Evolutionary conservation across 257 asterid species (phyloP).

Genomic region (Nyctanthes arbortristis): DNA sequence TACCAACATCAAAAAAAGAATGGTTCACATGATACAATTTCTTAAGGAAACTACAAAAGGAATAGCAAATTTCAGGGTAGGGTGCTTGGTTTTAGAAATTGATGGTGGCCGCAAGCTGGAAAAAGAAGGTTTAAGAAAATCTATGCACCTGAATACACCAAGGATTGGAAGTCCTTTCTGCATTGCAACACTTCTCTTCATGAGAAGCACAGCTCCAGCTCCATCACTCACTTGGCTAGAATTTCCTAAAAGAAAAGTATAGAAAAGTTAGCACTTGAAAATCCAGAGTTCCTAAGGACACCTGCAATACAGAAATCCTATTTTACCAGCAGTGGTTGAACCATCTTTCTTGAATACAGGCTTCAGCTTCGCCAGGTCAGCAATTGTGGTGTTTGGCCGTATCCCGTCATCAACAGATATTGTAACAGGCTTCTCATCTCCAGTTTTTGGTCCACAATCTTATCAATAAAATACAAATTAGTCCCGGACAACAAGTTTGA

Average conservation of each 20-base stretch:
- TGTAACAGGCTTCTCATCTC: constrained; percentile 86
- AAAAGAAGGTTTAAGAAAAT: background rate
- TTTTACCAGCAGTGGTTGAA: constrained; percentile 92
- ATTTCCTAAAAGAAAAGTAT: constrained; percentile 52
- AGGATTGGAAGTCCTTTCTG: constrained; percentile 94
- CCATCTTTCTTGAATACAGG: constrained; percentile 98
- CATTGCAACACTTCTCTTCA: constrained; percentile 89
- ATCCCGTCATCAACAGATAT: constrained; percentile 90
- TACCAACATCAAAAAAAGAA: background rate
- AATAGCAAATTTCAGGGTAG: background rate
- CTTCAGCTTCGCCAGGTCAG: constrained; percentile 74
- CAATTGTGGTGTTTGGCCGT: constrained; percentile 62
- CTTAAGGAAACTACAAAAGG: background rate
- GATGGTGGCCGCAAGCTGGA: background rate
- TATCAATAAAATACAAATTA: constrained; percentile 19
- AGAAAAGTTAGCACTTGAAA: constrained; percentile 16
- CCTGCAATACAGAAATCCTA: background rate
- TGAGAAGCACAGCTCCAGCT: constrained; percentile 97
- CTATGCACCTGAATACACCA: constrained; percentile 90
- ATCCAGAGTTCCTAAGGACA: constrained; percentile 8
- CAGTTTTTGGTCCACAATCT: constrained; percentile 95
- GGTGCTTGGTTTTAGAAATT: background rate
- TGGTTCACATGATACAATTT: background rate
- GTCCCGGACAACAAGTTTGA: background rate
- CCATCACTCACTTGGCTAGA: constrained; percentile 99